Base-by-base conservation (phyloP, 2,329 filamentous ascomycete species). In the Botrytis deweyae region DNA sequence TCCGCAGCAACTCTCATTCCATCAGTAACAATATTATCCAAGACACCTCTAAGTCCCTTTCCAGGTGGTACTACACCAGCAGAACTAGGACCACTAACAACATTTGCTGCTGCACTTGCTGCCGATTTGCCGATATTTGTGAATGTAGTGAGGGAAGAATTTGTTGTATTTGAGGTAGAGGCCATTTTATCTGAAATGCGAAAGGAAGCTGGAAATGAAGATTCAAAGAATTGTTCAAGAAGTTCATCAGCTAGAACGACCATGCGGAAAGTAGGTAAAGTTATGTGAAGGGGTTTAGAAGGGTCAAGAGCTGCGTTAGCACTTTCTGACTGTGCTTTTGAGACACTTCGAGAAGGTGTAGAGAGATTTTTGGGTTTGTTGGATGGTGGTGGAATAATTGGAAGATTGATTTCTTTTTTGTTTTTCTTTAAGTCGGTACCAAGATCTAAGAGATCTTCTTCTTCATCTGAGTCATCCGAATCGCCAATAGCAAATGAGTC, bases 221-320 rank as follows among this genome's bases (percentile, higher is more conserved):
- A 93, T 84, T 99, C 96, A 81, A 99, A 99, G 84, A 99, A 99
- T 78, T 97, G 93, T 80, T 99, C 95, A 9, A 99, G 89, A 0
- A 97, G 88, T 82, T 99, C 96, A 80, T 99, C 96, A 62, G 96
- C 96, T 12, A 99, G 89, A 16, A 99, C 93, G 5, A 99, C 94
- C 96, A 99, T 99, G 77, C 96, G 92, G 87, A 99, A 99, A 0
- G 96, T 99, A 1, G 96, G 96, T 1, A 99, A 88, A 0, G 96
- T 98, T 80, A 99, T 98, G 81, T 98, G 93, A 0, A 99, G 88
- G 10, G 96, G 96, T 76, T 97, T 95, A 40, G 94, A 91, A 4
- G 96, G 96, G 81, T 99, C 95, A 6, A 99, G 88, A 0, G 96
- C 96, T 14, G 91, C 90, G 81, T 99, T 99, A 65, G 94, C 94